phyloP scores from a whole-genome alignment of 2,329 filamentous ascomycete genomes.

The Thielaviopsis euricoi region DNA sequence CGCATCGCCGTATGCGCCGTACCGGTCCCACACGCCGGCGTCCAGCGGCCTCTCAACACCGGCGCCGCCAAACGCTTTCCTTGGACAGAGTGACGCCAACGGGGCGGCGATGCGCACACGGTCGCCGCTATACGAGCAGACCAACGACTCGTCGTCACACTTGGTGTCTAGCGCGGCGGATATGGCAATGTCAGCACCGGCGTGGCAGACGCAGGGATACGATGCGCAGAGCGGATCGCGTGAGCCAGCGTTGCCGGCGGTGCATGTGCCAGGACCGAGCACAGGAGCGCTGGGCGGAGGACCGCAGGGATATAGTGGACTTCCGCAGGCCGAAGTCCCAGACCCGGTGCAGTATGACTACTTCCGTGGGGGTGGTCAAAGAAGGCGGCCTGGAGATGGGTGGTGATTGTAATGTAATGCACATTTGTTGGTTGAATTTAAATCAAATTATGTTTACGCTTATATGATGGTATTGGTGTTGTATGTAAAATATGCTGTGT shows the following conservation, averaged over 20 bases:
- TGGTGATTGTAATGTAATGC: conserved; percentile 13
- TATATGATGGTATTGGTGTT: neutral
- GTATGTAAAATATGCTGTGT: no score
- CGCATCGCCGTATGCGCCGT: conserved; percentile 12
- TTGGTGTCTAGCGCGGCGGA: conserved; percentile 36
- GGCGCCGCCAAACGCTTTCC: conserved; percentile 10
- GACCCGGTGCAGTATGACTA: conserved; percentile 40
- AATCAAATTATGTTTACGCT: no score
- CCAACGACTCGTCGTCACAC: conserved; percentile 36
- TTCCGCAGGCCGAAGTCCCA: conserved; percentile 36
- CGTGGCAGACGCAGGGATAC: conserved; percentile 19
- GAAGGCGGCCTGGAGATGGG: conserved; percentile 22
- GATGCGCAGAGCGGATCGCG: conserved; percentile 15
- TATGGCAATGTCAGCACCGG: conserved; percentile 27
- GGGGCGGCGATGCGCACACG: conserved; percentile 21
- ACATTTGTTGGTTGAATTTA: conserved; percentile 13
- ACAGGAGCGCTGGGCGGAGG: conserved; percentile 39
- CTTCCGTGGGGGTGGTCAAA: conserved; percentile 26
- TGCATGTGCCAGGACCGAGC: conserved; percentile 24
- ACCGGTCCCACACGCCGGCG: conserved; percentile 12
- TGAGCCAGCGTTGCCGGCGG: neutral
- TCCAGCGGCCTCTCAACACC: conserved; percentile 10
- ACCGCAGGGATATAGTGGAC: conserved; percentile 40
- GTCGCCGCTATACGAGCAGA: conserved; percentile 32
- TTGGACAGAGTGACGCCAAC: conserved; percentile 9